A percentile compares a stretch with the other conserved stretches of the same genome.
Conservation (phyloP, 108 stramenopile genomes). For the Conticribra guillardii region DNA sequence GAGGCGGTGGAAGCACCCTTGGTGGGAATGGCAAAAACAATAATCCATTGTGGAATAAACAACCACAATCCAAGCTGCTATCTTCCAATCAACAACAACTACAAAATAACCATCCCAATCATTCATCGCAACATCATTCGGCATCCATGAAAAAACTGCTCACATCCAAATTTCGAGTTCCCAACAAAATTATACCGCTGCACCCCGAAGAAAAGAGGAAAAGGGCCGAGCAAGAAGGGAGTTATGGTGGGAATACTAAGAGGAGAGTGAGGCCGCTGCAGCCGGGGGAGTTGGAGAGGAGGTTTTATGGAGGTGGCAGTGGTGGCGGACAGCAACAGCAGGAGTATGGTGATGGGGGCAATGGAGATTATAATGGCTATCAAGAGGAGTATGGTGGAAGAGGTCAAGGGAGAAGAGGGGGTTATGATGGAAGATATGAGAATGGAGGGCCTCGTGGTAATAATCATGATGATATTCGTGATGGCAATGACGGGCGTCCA, state of each 20-base stretch:
- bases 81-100: not conserved
- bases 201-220: constrained; percentile 36
- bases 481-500: not conserved
- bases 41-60: not conserved
- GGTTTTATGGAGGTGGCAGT: constrained; percentile 21
- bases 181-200: constrained; percentile 46
- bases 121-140: constrained; percentile 1
- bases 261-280: constrained; percentile 27
- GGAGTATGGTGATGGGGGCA: not conserved
- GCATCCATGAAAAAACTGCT: constrained; percentile 69
- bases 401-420: not conserved
- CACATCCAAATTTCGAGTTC: constrained; percentile 63
- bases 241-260: constrained; percentile 2
- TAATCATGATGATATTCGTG: not conserved
- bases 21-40: not conserved
- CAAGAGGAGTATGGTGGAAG: constrained; percentile 5
- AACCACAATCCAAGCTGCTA: not conserved
- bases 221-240: constrained; percentile 42
- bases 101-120: not conserved
- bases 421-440: not conserved
- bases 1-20: not conserved
- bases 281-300: constrained; percentile 49
- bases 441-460: not conserved
- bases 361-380: not conserved
- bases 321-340: no score